Evolutionary conservation across 495 filamentous ascomycete species (phyloP).

Genomic region (Chaetomidium leptoderma): DNA sequence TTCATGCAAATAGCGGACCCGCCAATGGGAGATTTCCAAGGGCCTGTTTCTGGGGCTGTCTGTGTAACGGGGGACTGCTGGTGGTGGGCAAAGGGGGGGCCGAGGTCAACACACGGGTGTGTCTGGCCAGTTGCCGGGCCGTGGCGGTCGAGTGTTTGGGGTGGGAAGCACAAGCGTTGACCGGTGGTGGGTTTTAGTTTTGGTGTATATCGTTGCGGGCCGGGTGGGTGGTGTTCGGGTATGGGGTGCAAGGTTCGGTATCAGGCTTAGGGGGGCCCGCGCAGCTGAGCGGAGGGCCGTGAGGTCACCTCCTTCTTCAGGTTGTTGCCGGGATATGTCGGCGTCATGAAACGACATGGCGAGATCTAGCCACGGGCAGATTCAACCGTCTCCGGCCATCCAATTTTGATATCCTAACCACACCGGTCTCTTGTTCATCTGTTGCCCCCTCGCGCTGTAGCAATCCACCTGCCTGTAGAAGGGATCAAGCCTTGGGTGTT

Average conservation of each 20-base stretch:
- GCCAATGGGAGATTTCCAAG: background rate
- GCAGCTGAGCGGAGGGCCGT: too few species aligned
- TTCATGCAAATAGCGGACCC: background rate
- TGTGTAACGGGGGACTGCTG: background rate
- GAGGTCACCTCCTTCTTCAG: too few species aligned
- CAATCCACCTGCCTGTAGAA: background rate
- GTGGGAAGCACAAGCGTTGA: conserved; percentile 12
- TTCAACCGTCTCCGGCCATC: too few species aligned
- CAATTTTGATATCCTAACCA: background rate
- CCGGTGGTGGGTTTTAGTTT: conserved; percentile 7
- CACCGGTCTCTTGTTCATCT: background rate
- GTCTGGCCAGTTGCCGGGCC: background rate
- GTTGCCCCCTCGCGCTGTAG: background rate
- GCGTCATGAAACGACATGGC: too few species aligned
- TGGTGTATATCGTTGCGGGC: background rate
- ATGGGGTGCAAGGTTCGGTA: conserved; percentile 2
- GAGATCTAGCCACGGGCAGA: too few species aligned
- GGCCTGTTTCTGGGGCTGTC: background rate
- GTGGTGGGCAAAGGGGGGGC: background rate
- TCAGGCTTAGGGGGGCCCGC: too few species aligned
- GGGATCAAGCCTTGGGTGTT: background rate
- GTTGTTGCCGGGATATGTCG: too few species aligned
- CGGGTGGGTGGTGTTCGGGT: background rate
- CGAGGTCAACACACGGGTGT: background rate
- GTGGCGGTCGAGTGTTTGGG: background rate